Evolutionary conservation across 2,329 filamentous ascomycete genomes (phyloP).

Genomic region (Microcyclosporella mali): DNA sequence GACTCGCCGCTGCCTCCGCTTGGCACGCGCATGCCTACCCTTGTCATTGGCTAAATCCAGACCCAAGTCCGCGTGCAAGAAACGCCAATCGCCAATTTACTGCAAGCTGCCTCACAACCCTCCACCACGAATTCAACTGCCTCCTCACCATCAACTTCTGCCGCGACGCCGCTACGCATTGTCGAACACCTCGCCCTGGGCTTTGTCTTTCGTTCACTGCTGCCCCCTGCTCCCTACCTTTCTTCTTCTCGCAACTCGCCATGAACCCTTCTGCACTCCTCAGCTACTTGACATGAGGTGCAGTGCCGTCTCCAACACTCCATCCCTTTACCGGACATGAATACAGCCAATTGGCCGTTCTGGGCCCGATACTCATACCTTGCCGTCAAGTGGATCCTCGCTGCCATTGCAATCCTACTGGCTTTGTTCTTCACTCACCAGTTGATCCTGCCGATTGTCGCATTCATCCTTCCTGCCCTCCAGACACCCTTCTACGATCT

Average conservation of each 20-base stretch:
- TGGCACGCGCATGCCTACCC: no score
- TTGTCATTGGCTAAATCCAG: no score
- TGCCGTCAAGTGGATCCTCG: constrained; percentile 8
- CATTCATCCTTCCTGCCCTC: constrained; percentile 24
- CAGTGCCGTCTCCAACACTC: not conserved
- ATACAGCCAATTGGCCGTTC: no score
- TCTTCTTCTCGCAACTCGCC: not conserved
- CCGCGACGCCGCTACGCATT: not conserved
- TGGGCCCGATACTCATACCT: constrained; percentile 12
- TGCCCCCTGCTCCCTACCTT: no score
- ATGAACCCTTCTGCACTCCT: not conserved
- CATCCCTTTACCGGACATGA: no score
- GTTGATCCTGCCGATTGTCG: constrained; percentile 26
- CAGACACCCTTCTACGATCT: constrained; percentile 28
- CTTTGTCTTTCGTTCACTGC: not conserved
- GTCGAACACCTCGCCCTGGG: not conserved
- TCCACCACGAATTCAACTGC: no score
- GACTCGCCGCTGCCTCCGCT: no score
- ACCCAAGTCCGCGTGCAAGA: no score
- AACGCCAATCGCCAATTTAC: no score
- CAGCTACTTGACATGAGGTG: not conserved
- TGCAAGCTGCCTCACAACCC: no score
- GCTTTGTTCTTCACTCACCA: constrained; percentile 22
- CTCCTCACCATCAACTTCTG: no score
- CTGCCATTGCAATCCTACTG: constrained; percentile 2